Evolutionary conservation across 306 rosid genomes (phyloP).

Genomic region (Fagus sylvatica): DNA sequence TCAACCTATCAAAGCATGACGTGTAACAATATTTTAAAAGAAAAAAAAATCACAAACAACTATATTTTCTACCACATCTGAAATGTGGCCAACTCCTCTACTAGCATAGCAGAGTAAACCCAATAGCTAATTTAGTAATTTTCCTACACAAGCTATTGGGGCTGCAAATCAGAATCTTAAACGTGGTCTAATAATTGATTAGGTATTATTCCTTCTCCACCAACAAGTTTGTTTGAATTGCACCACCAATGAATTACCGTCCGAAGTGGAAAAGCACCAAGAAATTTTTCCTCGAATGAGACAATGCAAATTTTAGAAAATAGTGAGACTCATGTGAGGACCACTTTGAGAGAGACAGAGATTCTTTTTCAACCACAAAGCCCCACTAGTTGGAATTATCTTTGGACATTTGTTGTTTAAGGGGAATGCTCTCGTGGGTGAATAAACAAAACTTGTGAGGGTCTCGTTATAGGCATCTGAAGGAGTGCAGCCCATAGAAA

Average conservation of each 20-base stretch:
- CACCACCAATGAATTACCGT: not conserved
- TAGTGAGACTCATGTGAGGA: not conserved
- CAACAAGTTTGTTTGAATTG: not conserved
- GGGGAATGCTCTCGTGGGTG: constrained; percentile 11
- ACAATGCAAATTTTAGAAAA: not conserved
- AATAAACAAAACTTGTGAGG: constrained; percentile 6
- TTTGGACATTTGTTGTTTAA: not conserved
- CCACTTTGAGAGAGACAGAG: not conserved
- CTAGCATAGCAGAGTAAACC: no score
- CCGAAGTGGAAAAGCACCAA: not conserved
- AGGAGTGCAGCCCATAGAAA: not conserved
- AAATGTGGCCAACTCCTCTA: no score
- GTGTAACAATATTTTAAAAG: no score
- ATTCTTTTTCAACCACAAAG: not conserved
- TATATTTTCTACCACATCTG: no score
- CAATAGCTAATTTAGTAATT: no score
- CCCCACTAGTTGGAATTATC: not conserved
- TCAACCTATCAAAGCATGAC: no score
- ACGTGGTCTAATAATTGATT: constrained; percentile 7
- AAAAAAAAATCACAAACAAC: no score
- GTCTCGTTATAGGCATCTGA: not conserved
- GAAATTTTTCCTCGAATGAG: not conserved
- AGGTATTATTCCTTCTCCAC: constrained; percentile 14
- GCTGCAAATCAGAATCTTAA: not conserved
- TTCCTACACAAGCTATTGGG: not conserved